Percentiles rank a stretch among this genome's conserved stretches.
Conservation (phyloP, 2,329 filamentous ascomycete genomes). For the Fusarium coicis region DNA sequence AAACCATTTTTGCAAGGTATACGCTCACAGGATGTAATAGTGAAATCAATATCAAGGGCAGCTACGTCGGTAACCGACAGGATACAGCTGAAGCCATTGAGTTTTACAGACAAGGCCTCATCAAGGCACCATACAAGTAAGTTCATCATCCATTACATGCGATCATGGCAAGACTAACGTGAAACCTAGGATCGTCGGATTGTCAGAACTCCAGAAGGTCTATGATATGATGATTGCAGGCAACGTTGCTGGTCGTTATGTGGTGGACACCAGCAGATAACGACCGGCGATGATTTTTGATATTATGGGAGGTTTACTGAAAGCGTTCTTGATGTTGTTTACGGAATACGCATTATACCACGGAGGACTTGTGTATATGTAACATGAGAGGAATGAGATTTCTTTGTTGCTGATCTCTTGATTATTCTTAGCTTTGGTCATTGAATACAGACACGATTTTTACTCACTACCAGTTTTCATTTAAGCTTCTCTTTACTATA, state of each 20-base stretch:
- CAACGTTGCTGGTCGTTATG: slow-evolving; percentile 77
- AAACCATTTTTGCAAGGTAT: fast-evolving
- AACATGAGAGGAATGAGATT: neutral
- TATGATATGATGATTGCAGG: slow-evolving; percentile 76
- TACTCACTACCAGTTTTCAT: too few relatives aligned
- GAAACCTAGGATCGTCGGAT: slow-evolving; percentile 66
- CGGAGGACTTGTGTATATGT: neutral
- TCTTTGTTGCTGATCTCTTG: neutral
- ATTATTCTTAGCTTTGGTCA: neutral
- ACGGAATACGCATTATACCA: neutral
- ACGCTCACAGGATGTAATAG: slow-evolving; percentile 46
- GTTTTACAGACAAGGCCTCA: slow-evolving; percentile 82
- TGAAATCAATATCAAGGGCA: slow-evolving; percentile 90
- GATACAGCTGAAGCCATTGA: slow-evolving; percentile 88
- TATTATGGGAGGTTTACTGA: neutral
- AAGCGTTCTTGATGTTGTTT: neutral
- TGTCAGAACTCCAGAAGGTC: slow-evolving; percentile 79
- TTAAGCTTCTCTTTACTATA: neutral
- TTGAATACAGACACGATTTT: neutral
- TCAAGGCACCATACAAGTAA: slow-evolving; percentile 82
- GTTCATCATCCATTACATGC: fast-evolving
- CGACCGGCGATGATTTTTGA: neutral
- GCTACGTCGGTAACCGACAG: slow-evolving; percentile 88
- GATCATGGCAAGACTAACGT: neutral
- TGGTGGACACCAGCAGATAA: slow-evolving; percentile 75